Percentiles rank a stretch among this genome's conserved stretches.
These are phyloP conservation scores for Phytopythium cucurbitacearum DNA, from an alignment of 352 stramenopile species.

Conservation along the genomic window DNA sequence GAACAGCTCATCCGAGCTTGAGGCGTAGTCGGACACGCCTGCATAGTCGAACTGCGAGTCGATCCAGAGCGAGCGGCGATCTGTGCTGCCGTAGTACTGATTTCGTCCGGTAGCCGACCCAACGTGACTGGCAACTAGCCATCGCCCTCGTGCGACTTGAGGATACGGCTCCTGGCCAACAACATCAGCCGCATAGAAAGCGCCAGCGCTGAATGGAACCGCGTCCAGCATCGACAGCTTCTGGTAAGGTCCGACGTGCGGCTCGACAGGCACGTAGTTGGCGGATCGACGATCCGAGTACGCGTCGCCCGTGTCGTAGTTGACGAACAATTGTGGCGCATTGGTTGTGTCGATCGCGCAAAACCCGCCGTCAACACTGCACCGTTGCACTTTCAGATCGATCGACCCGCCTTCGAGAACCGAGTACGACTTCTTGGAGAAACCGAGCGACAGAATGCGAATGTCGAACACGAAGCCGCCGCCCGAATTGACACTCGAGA, in stretches of 20 bases:
- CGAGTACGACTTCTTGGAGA: constrained; percentile 63
- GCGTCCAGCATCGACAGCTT: constrained; percentile 62
- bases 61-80: constrained; percentile 74
- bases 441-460: constrained; percentile 83
- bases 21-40: constrained; percentile 87
- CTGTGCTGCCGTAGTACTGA: constrained; percentile 89
- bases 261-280: constrained; percentile 44
- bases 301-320: constrained; percentile 73
- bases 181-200: constrained; percentile 56
- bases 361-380: constrained; percentile 38
- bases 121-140: constrained; percentile 53
- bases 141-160: constrained; percentile 50
- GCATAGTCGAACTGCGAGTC: constrained; percentile 87
- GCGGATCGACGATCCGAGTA: constrained; percentile 46
- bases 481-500: constrained; percentile 88
- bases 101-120: constrained; percentile 84
- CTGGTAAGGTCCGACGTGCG: constrained; percentile 49
- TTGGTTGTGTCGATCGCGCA: constrained; percentile 58
- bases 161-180: constrained; percentile 77
- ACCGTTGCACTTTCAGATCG: constrained; percentile 70
- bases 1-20: constrained; percentile 51
- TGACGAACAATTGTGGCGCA: constrained; percentile 48
- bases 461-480: constrained; percentile 92
- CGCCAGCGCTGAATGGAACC: constrained; percentile 25
- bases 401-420: constrained; percentile 86